Evolutionary conservation across 768 basidiomycete species (phyloP), one percentile per base, ranked within the genome.

Genomic region (Mycena alexandri): DNA sequence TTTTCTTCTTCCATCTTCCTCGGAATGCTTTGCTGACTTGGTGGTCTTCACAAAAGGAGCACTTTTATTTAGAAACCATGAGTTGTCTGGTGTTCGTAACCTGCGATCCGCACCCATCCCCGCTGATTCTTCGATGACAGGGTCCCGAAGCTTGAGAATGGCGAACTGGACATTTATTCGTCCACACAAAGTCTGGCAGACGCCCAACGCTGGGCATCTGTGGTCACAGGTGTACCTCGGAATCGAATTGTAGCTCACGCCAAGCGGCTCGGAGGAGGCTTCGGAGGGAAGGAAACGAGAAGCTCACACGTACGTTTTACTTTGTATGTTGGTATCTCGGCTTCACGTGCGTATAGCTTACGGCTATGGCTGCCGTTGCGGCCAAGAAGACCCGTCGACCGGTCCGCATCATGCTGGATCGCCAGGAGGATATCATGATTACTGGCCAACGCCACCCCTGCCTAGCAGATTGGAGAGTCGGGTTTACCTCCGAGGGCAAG

Each of bases 11-110:
- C 38, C 14, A 11, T 3, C 11, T 13, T 21, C 14, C 7, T 29
- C 10, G 34, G n/a, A 11, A 7, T 29, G 43, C 29, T 1, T 50
- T 51, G 21, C 63, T 34, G 24, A 38, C 38, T 38, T 38, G 10
- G n/a, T 9, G 38, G 14, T 29, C 13, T 19, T 24, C 21, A 7
- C 42, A 25, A 1, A 13, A 63, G 71, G 64, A 72, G 41, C 71
- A 72, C 46, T 72, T 72, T 21, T 72, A 72, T 51, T 56, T 72
- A 3, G 71, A 72, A 42, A 72, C 71, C 5, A 72, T 72, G 71
- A 64, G 61, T 36, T 63, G 61, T 17, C 60, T 72, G 6, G 68
- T 69, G 71, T 72, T 60, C 17, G 48, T 47, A 3, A 9, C 21
- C 36, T 36, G 17, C 16, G 6, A 1, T 12, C 25, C 19, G 17